Evolutionary conservation across 2,329 filamentous ascomycete species (phyloP).

Genomic region (Xylaria multiplex): DNA sequence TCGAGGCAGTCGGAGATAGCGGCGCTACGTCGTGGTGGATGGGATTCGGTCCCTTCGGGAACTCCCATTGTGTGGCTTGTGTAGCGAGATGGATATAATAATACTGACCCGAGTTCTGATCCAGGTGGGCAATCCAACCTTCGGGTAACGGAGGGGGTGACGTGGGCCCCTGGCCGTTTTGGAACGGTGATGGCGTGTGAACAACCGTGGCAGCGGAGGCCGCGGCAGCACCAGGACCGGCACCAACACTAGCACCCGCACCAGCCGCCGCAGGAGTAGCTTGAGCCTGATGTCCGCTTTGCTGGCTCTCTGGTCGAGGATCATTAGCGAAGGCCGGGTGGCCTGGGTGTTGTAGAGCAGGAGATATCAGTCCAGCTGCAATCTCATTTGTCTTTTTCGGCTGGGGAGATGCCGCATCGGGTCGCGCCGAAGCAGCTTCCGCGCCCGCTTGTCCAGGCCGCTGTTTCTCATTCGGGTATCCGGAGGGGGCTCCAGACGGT

Average conservation of each 20-base stretch:
- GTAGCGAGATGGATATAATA: constrained; percentile 98
- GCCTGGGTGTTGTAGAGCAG: constrained; percentile 66
- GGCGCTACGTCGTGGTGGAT: constrained; percentile 84
- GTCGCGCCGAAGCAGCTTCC: constrained; percentile 45
- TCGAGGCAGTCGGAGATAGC: constrained; percentile 81
- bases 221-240: constrained; percentile 6
- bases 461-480: constrained; percentile 85
- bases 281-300: constrained; percentile 60
- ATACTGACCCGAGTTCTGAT: constrained; percentile 95
- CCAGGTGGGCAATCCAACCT: constrained; percentile 97
- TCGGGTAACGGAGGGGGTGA: constrained; percentile 94
- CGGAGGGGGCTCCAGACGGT: constrained; percentile 56
- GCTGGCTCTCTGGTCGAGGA: constrained; percentile 60
- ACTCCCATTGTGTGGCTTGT: constrained; percentile 98
- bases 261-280: constrained; percentile 23
- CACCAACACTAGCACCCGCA: constrained; percentile 2
- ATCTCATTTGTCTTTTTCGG: constrained; percentile 48
- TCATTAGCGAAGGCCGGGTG: constrained; percentile 96
- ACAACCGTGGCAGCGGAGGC: constrained; percentile 32
- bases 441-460: constrained; percentile 53
- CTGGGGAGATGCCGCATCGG: constrained; percentile 46
- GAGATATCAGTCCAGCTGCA: constrained; percentile 55
- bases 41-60: constrained; percentile 93
- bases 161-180: constrained; percentile 65
- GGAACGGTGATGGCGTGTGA: constrained; percentile 58